Conservation (phyloP, 1,284 basidiomycete genomes). For the Ganoderma boninense region DNA sequence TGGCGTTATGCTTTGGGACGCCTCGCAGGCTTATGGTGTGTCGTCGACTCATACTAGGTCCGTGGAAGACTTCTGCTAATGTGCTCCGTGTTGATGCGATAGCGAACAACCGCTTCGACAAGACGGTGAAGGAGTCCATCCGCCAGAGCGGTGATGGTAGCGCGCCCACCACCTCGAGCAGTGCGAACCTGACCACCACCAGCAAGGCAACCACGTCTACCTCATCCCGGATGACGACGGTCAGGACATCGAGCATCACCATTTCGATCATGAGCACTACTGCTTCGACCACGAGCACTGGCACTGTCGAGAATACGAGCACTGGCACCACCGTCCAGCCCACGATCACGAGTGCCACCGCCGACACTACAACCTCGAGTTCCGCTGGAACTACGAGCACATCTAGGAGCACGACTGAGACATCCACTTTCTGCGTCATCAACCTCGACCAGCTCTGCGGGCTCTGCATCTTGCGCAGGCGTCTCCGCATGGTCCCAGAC, state of each 20-base stretch:
- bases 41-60: not conserved
- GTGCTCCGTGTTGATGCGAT: not conserved
- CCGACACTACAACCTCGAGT: no score
- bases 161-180: conserved; percentile 30
- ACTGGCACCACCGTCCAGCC: conserved; percentile 18
- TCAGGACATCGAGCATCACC: conserved; percentile 32
- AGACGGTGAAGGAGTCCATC: conserved; percentile 60
- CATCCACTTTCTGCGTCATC: conserved; percentile 33
- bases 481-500: conserved; percentile 54
- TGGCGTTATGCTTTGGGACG: conserved; percentile 76
- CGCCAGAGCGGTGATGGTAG: conserved; percentile 43
- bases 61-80: conserved; percentile 1
- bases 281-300: no score
- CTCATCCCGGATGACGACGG: conserved; percentile 12
- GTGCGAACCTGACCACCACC: conserved; percentile 38
- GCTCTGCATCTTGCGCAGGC: conserved; percentile 53
- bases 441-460: conserved; percentile 27
- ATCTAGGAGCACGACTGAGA: conserved; percentile 31
- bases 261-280: conserved; percentile 1
- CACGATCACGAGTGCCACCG: conserved; percentile 9
- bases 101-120: conserved; percentile 63
- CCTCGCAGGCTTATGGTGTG: conserved; percentile 64
- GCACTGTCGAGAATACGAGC: no score
- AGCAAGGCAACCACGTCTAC: conserved; percentile 32
- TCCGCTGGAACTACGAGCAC: conserved; percentile 20